phyloP scores from a whole-genome alignment of 140 eudicot species.

The Bidens hawaiensis region DNA sequence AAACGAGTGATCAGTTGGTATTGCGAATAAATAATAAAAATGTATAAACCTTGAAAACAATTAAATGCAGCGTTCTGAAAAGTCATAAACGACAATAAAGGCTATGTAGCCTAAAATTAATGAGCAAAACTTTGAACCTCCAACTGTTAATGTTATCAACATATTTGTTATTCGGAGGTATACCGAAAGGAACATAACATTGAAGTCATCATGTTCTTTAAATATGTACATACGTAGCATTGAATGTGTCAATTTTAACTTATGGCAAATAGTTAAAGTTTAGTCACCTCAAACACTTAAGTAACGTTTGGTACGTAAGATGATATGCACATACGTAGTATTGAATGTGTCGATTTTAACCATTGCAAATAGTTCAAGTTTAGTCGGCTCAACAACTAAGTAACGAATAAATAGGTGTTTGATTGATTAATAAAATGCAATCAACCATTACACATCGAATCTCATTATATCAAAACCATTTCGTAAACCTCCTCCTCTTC shows the following conservation, averaged over 20 bases:
- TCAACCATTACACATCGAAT: too few relatives aligned
- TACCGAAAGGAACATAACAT: not conserved
- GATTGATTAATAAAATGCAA: too few relatives aligned
- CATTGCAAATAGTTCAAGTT: too few relatives aligned
- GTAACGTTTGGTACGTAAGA: too few relatives aligned
- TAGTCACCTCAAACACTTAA: too few relatives aligned
- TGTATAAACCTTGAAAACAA: not conserved
- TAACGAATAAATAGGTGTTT: too few relatives aligned
- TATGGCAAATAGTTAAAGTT: not conserved
- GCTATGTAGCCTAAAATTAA: conserved; percentile 1
- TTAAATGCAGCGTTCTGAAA: not conserved
- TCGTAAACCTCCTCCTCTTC: too few relatives aligned
- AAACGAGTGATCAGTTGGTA: too few relatives aligned
- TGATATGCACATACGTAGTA: too few relatives aligned
- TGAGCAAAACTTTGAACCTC: not conserved
- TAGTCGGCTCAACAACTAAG: too few relatives aligned
- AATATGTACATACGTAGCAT: not conserved
- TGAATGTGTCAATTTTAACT: not conserved
- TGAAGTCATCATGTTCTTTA: not conserved
- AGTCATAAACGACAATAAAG: not conserved
- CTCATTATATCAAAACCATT: too few relatives aligned
- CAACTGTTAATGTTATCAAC: not conserved
- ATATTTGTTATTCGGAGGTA: not conserved
- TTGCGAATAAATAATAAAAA: not conserved
- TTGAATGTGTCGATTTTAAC: too few relatives aligned